phyloP scores from a whole-genome alignment of 495 filamentous ascomycete genomes.

The Lentithecium fluviatile region DNA sequence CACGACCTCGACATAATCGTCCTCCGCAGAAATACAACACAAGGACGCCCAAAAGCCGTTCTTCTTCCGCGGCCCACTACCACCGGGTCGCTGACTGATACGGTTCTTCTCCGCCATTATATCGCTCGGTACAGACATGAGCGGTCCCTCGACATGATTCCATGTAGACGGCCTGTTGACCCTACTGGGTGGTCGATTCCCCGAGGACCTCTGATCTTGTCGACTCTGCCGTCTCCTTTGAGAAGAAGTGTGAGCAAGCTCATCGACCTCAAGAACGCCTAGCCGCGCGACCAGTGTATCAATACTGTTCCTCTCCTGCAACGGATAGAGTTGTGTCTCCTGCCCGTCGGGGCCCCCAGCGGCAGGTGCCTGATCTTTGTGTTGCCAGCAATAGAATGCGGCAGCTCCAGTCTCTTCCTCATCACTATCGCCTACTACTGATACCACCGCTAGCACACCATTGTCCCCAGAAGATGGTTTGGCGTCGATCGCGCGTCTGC shows the following conservation, averaged over 20 bases:
- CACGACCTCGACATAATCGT: slow-evolving; percentile 46
- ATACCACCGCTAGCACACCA: slow-evolving; percentile 46
- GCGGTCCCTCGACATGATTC: slow-evolving; percentile 44
- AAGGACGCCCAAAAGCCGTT: slow-evolving; percentile 38
- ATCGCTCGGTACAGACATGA: slow-evolving; percentile 41
- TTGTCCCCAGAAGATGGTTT: slow-evolving; percentile 42
- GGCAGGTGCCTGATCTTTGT: slow-evolving; percentile 75
- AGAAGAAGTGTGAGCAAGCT: slow-evolving; percentile 18
- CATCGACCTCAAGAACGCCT: slow-evolving; percentile 65
- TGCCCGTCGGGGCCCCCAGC: slow-evolving; percentile 1
- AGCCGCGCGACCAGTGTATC: slow-evolving; percentile 79
- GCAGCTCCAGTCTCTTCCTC: slow-evolving; percentile 47
- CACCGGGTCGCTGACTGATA: slow-evolving; percentile 2
- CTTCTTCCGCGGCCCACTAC: slow-evolving; percentile 23
- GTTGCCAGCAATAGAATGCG: slow-evolving; percentile 85
- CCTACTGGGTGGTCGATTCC: slow-evolving; percentile 11
- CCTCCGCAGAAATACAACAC: slow-evolving; percentile 39
- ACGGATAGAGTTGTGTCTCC: slow-evolving; percentile 40
- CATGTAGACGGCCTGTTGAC: slow-evolving; percentile 37
- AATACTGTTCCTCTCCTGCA: slow-evolving; percentile 67
- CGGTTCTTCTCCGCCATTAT: slow-evolving; percentile 19
- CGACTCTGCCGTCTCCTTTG: slow-evolving; percentile 19
- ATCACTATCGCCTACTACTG: slow-evolving; percentile 42
- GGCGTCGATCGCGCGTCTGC: slow-evolving; percentile 63
- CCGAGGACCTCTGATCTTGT: slow-evolving; percentile 34